Evolutionary conservation across 257 asterid species (phyloP).

Genomic region (Paraleonurus japonicus): DNA sequence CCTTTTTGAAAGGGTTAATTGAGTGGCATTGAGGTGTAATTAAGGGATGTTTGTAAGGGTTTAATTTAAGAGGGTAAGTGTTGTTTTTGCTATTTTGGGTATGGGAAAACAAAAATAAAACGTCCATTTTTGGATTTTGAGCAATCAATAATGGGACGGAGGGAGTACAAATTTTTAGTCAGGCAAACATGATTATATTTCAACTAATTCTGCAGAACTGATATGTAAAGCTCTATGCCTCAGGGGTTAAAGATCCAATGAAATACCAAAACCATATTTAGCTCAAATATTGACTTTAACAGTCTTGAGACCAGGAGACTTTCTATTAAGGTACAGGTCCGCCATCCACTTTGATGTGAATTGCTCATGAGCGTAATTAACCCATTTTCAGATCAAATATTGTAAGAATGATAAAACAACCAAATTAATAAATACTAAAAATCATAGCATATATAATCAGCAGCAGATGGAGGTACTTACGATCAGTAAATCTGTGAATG

Average conservation of each 20-base stretch:
- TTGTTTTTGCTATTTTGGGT: too few relatives aligned
- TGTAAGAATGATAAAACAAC: conserved; percentile 5
- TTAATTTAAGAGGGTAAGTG: too few relatives aligned
- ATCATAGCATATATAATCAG: conserved; percentile 2
- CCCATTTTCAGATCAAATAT: background rate
- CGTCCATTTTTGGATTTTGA: too few relatives aligned
- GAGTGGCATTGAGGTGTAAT: too few relatives aligned
- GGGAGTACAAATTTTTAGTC: background rate
- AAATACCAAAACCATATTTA: background rate
- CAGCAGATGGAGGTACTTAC: conserved; percentile 42
- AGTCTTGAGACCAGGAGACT: background rate
- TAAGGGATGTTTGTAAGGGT: too few relatives aligned
- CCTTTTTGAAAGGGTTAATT: too few relatives aligned
- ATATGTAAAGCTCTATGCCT: background rate
- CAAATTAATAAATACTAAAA: background rate
- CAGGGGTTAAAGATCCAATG: background rate
- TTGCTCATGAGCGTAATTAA: background rate
- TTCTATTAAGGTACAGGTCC: background rate
- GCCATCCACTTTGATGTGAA: background rate
- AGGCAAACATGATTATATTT: background rate
- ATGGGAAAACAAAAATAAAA: too few relatives aligned
- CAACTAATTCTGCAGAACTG: conserved; percentile 5
- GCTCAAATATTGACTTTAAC: conserved; percentile 11
- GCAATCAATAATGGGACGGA: too few relatives aligned
- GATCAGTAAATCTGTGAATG: conserved; percentile 74